phyloP scores from a whole-genome alignment of 73 alveolate genomes.

The Breviolum minutum region DNA sequence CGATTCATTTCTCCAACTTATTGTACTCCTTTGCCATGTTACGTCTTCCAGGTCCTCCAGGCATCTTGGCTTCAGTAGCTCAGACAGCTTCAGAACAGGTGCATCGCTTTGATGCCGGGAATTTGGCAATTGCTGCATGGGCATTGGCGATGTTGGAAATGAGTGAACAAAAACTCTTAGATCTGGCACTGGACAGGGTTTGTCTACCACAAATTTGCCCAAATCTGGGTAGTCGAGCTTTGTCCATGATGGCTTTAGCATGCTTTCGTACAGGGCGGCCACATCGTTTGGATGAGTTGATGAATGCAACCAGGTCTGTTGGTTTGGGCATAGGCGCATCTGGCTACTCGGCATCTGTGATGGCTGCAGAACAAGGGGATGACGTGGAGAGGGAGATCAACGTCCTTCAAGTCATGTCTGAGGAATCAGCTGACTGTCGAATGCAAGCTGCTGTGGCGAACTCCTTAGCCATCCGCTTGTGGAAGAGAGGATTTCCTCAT shows the following conservation, averaged over 20 bases:
- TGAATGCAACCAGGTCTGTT: conserved; percentile 12
- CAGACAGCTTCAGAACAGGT: conserved; percentile 51
- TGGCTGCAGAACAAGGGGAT: conserved; percentile 81
- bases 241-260: conserved; percentile 88
- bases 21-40: conserved; percentile 88
- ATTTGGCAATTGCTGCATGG: conserved; percentile 92
- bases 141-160: conserved; percentile 64
- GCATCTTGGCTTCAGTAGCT: background rate
- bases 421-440: conserved; percentile 49
- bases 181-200: conserved; percentile 2
- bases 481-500: conserved; percentile 31
- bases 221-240: conserved; percentile 70
- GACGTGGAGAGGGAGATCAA: conserved; percentile 13
- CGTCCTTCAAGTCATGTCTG: conserved; percentile 3
- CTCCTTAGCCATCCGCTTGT: conserved; percentile 62
- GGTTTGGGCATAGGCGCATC: conserved; percentile 82
- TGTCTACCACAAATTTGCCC: conserved; percentile 24
- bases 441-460: conserved; percentile 85
- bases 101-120: conserved; percentile 80
- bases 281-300: conserved; percentile 32
- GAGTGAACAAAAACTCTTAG: background rate
- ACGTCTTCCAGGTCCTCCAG: conserved; percentile 40
- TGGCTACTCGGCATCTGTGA: conserved; percentile 82
- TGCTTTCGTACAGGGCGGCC: conserved; percentile 85
- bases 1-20: conserved; percentile 78